Percentiles rank a stretch among this genome's conserved stretches.
Evolutionary conservation across 2,329 filamentous ascomycete species (phyloP).

Genomic region (Westerdykella sp.): DNA sequence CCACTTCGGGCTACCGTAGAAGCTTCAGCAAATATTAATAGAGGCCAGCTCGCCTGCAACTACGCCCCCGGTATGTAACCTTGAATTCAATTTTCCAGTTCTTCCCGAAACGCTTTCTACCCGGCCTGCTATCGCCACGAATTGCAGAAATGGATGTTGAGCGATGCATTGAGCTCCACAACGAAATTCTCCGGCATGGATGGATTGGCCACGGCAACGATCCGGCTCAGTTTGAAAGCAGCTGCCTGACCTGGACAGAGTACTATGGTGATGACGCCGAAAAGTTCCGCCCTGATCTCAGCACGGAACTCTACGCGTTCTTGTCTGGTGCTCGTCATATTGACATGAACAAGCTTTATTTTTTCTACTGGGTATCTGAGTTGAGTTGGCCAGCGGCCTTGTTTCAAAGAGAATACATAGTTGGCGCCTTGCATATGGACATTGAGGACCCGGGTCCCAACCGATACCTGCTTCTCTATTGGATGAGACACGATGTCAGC

Average conservation of each 20-base stretch:
- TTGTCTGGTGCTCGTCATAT: constrained; percentile 1
- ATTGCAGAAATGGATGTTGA: constrained; percentile 1
- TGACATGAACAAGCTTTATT: not conserved
- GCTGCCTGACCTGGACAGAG: not conserved
- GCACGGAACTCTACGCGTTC: constrained; percentile 1
- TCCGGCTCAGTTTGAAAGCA: constrained; percentile 1
- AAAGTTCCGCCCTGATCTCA: constrained; percentile 1
- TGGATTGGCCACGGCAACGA: constrained; percentile 2
- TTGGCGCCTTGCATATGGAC: too few species aligned
- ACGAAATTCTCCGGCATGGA: constrained; percentile 4
- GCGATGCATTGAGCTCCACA: constrained; percentile 6
- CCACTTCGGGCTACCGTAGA: too few species aligned
- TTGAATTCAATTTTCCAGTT: too few species aligned
- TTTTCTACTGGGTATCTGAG: constrained; percentile 4
- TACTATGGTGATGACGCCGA: constrained; percentile 1
- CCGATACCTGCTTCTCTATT: constrained; percentile 5
- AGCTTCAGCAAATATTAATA: too few species aligned
- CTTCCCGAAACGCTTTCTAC: too few species aligned
- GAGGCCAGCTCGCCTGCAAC: too few species aligned
- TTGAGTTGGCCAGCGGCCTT: not conserved
- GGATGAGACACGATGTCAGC: not conserved
- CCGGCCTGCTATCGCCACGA: too few species aligned
- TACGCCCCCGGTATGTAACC: too few species aligned
- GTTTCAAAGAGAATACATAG: not conserved
- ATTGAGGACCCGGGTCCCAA: not conserved